Evolutionary conservation across 495 filamentous ascomycete species (phyloP).

Genomic region (Lentithecium fluviatile): DNA sequence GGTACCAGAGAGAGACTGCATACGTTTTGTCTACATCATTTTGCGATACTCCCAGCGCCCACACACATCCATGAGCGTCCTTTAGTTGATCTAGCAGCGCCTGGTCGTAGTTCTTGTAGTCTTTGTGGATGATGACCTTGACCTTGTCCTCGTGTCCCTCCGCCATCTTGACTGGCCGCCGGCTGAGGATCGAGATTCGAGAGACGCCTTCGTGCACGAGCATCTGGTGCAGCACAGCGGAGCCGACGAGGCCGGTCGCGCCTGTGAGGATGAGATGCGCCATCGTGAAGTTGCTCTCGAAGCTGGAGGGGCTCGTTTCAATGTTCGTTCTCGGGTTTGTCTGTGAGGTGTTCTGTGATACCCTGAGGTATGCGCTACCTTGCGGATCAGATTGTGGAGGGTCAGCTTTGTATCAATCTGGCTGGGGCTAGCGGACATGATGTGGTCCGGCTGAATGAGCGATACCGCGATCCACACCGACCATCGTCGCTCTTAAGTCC

Average conservation of each 20-base stretch:
- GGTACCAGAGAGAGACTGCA: slow-evolving; percentile 22
- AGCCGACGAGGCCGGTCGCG: slow-evolving; percentile 71
- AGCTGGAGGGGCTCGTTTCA: no score
- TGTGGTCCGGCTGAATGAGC: no score
- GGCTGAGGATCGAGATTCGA: slow-evolving; percentile 64
- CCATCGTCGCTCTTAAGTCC: no score
- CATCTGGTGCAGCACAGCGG: slow-evolving; percentile 62
- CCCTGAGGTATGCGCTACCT: no score
- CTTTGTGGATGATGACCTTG: slow-evolving; percentile 64
- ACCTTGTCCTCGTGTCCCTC: slow-evolving; percentile 57
- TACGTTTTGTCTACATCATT: slow-evolving; percentile 60
- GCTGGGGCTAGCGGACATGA: no score
- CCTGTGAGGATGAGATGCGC: slow-evolving; percentile 75
- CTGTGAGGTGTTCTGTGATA: background rate
- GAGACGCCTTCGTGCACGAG: slow-evolving; percentile 55
- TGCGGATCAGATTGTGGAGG: no score
- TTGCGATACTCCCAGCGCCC: slow-evolving; percentile 66
- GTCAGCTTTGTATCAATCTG: no score
- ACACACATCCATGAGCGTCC: slow-evolving; percentile 65
- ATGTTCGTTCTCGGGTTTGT: background rate
- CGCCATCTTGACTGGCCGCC: slow-evolving; percentile 63
- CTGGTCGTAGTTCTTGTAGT: slow-evolving; percentile 58
- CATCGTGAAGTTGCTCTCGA: slow-evolving; percentile 1
- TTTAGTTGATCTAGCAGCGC: slow-evolving; percentile 59
- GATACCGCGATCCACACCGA: no score